phyloP scores from a whole-genome alignment of 805 yeast species.

The Candida nanaspora region DNA sequence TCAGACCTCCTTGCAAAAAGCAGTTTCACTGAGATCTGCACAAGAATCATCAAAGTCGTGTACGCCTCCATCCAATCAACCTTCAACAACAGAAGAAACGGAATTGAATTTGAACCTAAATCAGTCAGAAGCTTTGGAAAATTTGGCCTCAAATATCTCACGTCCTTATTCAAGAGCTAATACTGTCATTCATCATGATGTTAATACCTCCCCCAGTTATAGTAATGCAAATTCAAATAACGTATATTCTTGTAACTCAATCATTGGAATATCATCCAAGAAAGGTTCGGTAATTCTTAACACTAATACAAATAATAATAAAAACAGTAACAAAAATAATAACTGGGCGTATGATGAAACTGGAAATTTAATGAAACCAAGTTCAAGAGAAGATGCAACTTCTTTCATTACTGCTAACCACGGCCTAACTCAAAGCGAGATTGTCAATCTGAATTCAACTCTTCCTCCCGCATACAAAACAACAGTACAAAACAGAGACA shows the following conservation, averaged over 20 bases:
- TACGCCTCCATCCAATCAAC: no score
- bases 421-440: no score
- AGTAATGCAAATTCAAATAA: neutral
- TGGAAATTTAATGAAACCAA: conserved; percentile 5
- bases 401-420: neutral
- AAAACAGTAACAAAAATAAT: no score
- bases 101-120: no score
- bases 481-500: no score
- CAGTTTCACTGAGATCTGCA: no score
- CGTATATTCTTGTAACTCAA: conserved; percentile 11
- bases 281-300: conserved; percentile 11
- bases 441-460: neutral
- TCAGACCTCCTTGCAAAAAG: no score
- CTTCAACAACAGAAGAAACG: no score
- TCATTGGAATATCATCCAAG: conserved; percentile 14
- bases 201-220: neutral
- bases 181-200: neutral
- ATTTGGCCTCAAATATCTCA: neutral
- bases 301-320: no score
- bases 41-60: no score
- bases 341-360: conserved; percentile 15
- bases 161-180: conserved; percentile 1
- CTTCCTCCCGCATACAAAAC: neutral
- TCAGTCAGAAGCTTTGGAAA: no score
- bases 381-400: neutral